Conservation (phyloP, 306 rosid species). For the Cucurbita pepo region DNA sequence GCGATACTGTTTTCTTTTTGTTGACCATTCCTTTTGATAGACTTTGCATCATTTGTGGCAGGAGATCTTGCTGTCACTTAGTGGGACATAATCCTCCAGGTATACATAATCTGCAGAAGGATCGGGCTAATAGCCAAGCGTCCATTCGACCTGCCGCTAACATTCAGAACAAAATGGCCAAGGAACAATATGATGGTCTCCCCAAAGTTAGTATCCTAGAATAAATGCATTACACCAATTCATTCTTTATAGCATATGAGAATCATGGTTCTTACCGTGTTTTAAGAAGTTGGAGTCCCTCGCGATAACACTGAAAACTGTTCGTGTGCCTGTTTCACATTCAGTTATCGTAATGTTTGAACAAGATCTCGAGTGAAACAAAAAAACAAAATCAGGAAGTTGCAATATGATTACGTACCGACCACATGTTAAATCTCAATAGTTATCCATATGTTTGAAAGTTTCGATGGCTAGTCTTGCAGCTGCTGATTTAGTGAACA, state of each 20-base stretch:
- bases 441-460: too few species aligned
- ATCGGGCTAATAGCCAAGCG: slow-evolving; percentile 6
- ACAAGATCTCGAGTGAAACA: neutral
- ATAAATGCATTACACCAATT: slow-evolving; percentile 6
- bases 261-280: neutral
- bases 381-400: neutral
- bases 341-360: neutral
- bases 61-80: slow-evolving; percentile 63
- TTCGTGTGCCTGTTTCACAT: neutral
- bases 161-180: slow-evolving; percentile 15
- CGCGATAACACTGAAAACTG: neutral
- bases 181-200: slow-evolving; percentile 12
- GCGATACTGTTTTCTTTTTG: neutral
- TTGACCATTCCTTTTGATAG: neutral
- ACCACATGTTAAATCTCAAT: neutral
- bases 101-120: slow-evolving; percentile 18
- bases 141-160: slow-evolving; percentile 16
- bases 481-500: neutral
- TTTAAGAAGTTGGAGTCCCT: neutral
- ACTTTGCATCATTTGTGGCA: slow-evolving; percentile 30
- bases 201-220: slow-evolving; percentile 9
- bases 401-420: neutral
- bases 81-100: slow-evolving; percentile 46
- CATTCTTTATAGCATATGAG: slow-evolving; percentile 6
- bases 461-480: neutral